Conservation (phyloP, 257 asterid species). For the Petunia secreta region DNA sequence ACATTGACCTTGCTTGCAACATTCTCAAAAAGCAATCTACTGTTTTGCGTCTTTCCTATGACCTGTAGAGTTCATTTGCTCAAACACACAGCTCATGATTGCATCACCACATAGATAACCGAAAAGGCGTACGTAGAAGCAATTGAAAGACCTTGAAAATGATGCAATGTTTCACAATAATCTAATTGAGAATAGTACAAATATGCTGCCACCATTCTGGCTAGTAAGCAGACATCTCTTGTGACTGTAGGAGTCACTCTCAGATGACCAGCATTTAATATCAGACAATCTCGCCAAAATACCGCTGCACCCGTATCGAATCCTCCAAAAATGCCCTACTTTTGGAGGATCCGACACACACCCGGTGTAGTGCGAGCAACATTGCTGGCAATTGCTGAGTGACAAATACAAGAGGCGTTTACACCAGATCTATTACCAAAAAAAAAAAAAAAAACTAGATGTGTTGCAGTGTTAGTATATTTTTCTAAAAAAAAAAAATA, state of each 20-base stretch:
- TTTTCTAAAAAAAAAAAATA: neutral
- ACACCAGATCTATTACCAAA: no score
- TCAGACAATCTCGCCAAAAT: neutral
- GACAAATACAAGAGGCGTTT: neutral
- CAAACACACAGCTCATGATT: slow-evolving; percentile 45
- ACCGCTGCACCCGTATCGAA: no score
- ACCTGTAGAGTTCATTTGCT: slow-evolving; percentile 38
- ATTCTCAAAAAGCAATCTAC: slow-evolving; percentile 30
- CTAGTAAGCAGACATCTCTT: slow-evolving; percentile 50
- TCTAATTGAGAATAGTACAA: slow-evolving; percentile 84
- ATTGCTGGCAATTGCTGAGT: neutral
- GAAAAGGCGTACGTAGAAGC: neutral
- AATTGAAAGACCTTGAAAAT: neutral
- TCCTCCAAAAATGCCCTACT: no score
- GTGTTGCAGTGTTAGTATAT: neutral
- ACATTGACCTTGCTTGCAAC: no score
- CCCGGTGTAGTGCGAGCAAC: no score
- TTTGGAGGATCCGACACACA: no score
- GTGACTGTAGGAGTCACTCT: slow-evolving; percentile 55
- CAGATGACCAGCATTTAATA: slow-evolving; percentile 40
- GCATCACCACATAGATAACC: slow-evolving; percentile 58
- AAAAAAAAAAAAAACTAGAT: no score
- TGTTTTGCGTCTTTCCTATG: slow-evolving; percentile 47
- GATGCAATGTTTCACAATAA: no score
- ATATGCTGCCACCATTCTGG: slow-evolving; percentile 57